A percentile compares a stretch with the other conserved stretches of the same genome.
Conservation (phyloP, 805 yeast genomes). For the Candida peoriensis region DNA sequence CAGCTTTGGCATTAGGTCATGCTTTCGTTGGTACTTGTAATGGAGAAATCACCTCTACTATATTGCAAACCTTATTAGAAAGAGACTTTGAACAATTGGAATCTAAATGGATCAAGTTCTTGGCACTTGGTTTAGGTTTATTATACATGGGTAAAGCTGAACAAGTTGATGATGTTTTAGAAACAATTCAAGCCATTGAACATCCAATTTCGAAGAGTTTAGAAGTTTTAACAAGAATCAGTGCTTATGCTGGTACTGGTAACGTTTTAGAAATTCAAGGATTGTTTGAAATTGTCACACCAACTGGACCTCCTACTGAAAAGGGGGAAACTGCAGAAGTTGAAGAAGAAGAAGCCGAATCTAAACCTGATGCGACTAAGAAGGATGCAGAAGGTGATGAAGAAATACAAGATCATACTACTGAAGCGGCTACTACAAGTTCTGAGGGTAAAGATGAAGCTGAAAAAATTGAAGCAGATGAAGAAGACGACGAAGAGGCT, state of each 20-base stretch:
- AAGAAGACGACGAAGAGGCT: slow-evolving; percentile 25
- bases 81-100: slow-evolving; percentile 73
- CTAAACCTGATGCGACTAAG: slow-evolving; percentile 19
- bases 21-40: slow-evolving; percentile 94
- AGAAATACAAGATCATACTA: slow-evolving; percentile 21
- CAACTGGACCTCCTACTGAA: slow-evolving; percentile 55
- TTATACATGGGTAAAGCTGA: slow-evolving; percentile 92
- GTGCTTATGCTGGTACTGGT: slow-evolving; percentile 97
- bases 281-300: slow-evolving; percentile 80
- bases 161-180: slow-evolving; percentile 89
- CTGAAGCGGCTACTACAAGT: slow-evolving; percentile 27
- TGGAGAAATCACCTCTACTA: slow-evolving; percentile 90
- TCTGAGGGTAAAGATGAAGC: slow-evolving; percentile 14
- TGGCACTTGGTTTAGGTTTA: slow-evolving; percentile 88
- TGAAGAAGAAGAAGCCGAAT: slow-evolving; percentile 37
- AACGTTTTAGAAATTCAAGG: slow-evolving; percentile 93
- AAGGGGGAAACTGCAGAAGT: slow-evolving; percentile 55
- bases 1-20: slow-evolving; percentile 90
- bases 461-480: slow-evolving; percentile 22
- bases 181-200: slow-evolving; percentile 90
- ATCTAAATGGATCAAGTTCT: slow-evolving; percentile 82
- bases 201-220: slow-evolving; percentile 89
- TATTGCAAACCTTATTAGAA: slow-evolving; percentile 85
- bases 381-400: slow-evolving; percentile 26
- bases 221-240: slow-evolving; percentile 83